Conservation (phyloP, 306 rosid species). For the Prunus armeniaca region DNA sequence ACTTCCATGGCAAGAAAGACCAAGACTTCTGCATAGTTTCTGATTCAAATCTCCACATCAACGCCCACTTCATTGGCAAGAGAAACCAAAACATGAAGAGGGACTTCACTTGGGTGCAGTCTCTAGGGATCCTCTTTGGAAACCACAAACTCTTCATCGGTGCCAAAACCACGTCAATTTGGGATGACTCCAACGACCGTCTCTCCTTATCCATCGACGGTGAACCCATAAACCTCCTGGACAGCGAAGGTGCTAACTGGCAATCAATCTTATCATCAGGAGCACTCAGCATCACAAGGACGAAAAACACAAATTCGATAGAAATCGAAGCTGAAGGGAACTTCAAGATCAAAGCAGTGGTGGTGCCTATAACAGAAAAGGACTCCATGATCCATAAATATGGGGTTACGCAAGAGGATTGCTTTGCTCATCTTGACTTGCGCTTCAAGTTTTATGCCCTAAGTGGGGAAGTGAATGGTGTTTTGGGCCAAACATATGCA, state of each 20-base stretch:
- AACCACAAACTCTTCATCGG: constrained; percentile 26
- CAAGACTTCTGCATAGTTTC: constrained; percentile 33
- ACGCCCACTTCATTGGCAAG: constrained; percentile 32
- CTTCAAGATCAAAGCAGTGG: constrained; percentile 26
- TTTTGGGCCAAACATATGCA: constrained; percentile 29
- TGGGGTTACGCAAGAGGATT: constrained; percentile 23
- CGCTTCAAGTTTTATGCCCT: constrained; percentile 31
- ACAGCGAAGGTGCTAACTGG: constrained; percentile 16
- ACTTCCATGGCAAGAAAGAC: constrained; percentile 35
- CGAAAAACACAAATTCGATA: constrained; percentile 2
- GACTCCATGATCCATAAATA: constrained; percentile 21
- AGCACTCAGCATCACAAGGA: background rate
- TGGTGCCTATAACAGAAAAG: constrained; percentile 20
- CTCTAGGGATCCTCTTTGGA: constrained; percentile 33
- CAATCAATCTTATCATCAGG: background rate
- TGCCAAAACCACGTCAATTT: constrained; percentile 18
- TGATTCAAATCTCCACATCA: constrained; percentile 36
- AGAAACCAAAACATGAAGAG: constrained; percentile 28
- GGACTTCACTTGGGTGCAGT: constrained; percentile 61
- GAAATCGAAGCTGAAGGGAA: constrained; percentile 26
- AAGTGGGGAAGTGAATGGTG: constrained; percentile 27
- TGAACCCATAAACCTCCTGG: constrained; percentile 9
- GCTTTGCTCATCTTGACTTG: constrained; percentile 37
- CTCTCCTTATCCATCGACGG: constrained; percentile 18
- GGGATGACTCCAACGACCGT: constrained; percentile 28